These are phyloP conservation scores for Arthrobotrys megalospora DNA, from an alignment of 2,329 filamentous ascomycete genomes.

Conservation along the genomic window DNA sequence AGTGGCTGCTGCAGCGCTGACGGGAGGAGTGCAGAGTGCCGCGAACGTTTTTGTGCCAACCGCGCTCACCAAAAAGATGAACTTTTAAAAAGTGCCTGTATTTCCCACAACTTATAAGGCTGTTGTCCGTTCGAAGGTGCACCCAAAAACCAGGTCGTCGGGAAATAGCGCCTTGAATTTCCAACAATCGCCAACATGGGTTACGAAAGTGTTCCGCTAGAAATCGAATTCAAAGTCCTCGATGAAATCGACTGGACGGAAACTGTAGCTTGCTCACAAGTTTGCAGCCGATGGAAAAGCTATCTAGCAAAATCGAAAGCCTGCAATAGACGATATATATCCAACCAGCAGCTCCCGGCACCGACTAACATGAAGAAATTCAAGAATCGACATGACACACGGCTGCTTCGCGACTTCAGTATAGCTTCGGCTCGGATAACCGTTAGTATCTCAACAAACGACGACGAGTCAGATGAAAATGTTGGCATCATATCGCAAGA, in stretches of 20 bases:
- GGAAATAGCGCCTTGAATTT: background rate
- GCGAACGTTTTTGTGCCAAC: slow-evolving; percentile 17
- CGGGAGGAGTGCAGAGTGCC: slow-evolving; percentile 26
- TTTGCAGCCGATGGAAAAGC: slow-evolving; percentile 51
- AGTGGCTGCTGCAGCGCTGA: slow-evolving; percentile 1
- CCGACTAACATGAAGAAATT: slow-evolving; percentile 21
- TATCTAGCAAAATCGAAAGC: slow-evolving; percentile 34
- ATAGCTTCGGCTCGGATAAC: slow-evolving; percentile 31
- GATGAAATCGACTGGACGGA: slow-evolving; percentile 57
- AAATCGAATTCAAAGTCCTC: slow-evolving; percentile 58
- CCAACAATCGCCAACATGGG: slow-evolving; percentile 44
- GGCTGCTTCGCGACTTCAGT: slow-evolving; percentile 5
- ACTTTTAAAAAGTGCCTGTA: slow-evolving; percentile 19
- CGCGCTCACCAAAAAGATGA: background rate
- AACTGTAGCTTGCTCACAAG: slow-evolving; percentile 40
- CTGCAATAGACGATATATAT: slow-evolving; percentile 38
- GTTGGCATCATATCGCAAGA: slow-evolving; percentile 33
- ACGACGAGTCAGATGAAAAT: slow-evolving; percentile 6
- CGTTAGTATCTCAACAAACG: slow-evolving; percentile 36
- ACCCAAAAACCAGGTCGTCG: slow-evolving; percentile 23
- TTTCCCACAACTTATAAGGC: background rate
- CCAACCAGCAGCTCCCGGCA: slow-evolving; percentile 28
- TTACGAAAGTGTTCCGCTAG: slow-evolving; percentile 53
- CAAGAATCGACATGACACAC: slow-evolving; percentile 27
- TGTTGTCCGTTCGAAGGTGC: background rate